Percentiles rank a stretch among this genome's conserved stretches.
Conservation (phyloP, 176 grass and related monocot genomes). For the Neostapfia colusana region DNA sequence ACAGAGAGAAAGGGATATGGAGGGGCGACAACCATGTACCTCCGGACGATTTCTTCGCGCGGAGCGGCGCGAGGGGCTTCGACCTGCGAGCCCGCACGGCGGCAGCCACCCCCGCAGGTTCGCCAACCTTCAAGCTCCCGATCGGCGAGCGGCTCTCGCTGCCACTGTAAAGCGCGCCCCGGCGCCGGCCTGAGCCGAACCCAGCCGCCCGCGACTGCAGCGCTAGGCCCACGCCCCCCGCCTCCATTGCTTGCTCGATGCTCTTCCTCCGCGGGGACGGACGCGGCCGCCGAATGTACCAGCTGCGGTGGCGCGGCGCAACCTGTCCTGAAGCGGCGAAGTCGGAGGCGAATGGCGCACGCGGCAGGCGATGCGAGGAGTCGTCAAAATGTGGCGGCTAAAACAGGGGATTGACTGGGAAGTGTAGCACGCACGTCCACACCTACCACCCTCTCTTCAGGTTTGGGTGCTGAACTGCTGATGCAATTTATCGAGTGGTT, state of each 20-base stretch:
- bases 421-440: background rate
- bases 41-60: conserved; percentile 50
- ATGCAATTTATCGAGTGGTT: background rate
- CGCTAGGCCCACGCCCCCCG: conserved; percentile 32
- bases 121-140: conserved; percentile 23
- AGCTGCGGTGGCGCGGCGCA: background rate
- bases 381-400: conserved; percentile 31
- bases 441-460: background rate
- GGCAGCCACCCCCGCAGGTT: background rate
- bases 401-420: conserved; percentile 18
- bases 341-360: background rate
- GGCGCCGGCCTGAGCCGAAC: conserved; percentile 40
- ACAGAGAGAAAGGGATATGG: background rate
- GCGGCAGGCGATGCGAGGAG: background rate
- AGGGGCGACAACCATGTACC: conserved; percentile 27
- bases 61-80: conserved; percentile 42
- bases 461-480: background rate
- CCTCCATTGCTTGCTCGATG: conserved; percentile 41
- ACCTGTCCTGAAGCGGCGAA: background rate
- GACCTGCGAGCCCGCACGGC: conserved; percentile 41
- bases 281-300: conserved; percentile 24
- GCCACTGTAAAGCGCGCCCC: conserved; percentile 8
- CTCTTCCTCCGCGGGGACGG: background rate
- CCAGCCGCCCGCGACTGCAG: conserved; percentile 40
- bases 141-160: background rate